Conservation (phyloP, 2,329 filamentous ascomycete species). For the Fusarium pseudoanthophilum region DNA sequence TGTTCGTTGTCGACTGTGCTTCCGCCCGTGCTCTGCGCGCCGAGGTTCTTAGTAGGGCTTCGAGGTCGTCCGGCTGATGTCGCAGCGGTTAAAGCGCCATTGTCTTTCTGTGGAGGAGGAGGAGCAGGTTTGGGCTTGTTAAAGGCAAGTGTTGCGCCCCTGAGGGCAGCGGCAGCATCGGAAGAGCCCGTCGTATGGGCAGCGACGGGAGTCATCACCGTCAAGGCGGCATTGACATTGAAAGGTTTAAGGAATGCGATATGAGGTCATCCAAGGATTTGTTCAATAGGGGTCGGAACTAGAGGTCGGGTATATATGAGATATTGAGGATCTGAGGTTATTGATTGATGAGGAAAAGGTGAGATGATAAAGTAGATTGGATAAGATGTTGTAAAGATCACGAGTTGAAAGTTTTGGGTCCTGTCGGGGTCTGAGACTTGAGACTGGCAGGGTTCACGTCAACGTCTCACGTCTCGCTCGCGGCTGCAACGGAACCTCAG, state of each 20-base stretch:
- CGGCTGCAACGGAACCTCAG: slow-evolving; percentile 28
- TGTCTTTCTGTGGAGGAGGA: slow-evolving; percentile 44
- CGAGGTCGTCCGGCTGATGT: slow-evolving; percentile 51
- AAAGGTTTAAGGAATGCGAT: slow-evolving; percentile 17
- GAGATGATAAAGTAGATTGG: background rate
- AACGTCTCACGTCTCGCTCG: slow-evolving; percentile 15
- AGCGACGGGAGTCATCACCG: slow-evolving; percentile 52
- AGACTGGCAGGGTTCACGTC: slow-evolving; percentile 16
- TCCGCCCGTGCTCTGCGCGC: slow-evolving; percentile 54
- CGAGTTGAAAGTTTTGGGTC: slow-evolving; percentile 1
- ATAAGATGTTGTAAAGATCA: slow-evolving; percentile 9
- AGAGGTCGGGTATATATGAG: background rate
- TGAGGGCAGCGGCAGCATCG: slow-evolving; percentile 59
- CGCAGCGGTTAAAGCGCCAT: slow-evolving; percentile 59
- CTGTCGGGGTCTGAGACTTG: background rate
- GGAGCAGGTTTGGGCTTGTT: slow-evolving; percentile 51
- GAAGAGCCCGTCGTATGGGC: slow-evolving; percentile 45
- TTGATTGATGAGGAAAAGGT: background rate
- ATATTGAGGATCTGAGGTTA: background rate
- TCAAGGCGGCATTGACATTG: slow-evolving; percentile 32
- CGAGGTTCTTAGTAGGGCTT: slow-evolving; percentile 42
- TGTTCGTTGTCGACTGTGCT: slow-evolving; percentile 45
- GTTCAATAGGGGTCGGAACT: background rate
- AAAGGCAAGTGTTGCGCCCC: slow-evolving; percentile 67
- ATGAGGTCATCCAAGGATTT: slow-evolving; percentile 28